Base-by-base conservation (phyloP, 495 filamentous ascomycete species). In the Penicillium macrosclerotiorum region DNA sequence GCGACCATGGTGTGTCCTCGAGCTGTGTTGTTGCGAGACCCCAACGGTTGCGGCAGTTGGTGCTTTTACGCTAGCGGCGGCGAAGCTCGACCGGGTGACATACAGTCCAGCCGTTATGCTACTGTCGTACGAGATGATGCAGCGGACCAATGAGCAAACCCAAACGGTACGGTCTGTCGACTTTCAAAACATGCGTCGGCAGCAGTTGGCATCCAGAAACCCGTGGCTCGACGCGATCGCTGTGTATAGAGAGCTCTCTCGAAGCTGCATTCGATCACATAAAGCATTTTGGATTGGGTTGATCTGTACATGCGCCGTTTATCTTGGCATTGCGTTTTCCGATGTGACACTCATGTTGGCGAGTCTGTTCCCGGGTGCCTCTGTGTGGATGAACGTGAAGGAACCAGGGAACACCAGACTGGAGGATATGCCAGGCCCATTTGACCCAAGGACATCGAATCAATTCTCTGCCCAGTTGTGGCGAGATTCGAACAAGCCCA, bases 1-100 rank as follows among this genome's bases (percentile, higher is more conserved):
- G 30, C 56, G 49, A 7, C 56, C 56, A 8, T 59, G 56, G 56
- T 59, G 56, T 40, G 42, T 59, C 6, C 49, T 59, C 3, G 56
- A 59, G 32, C 24, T 55, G 11, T 59, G 56, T 27, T 59, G 53
- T 30, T 48, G 48, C 42, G 45, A 55, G 14, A 37, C 17, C 8
- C 2, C 29, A n/a, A 51, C 43, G 1, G 25, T 58, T 17, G 38
- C 37, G 1, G 42, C 46, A 12, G 24, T 51, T 12, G 18, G 27
- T n/a, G 42, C 16, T 6, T 42, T 58, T 40, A 47, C 39, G 2
- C 14, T 5, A 3, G 1, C 46, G 3, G 50, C 55, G n/a, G 8
- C 37, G 11, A 25, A 40, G 12, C 13, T 49, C 4, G 39, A 58
- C 26, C 4, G 20, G 3, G 5, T 16, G 1, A 36, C 27, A 7